phyloP scores from a whole-genome alignment of 305 asterid species.

The Solanum aculeatissimum region DNA sequence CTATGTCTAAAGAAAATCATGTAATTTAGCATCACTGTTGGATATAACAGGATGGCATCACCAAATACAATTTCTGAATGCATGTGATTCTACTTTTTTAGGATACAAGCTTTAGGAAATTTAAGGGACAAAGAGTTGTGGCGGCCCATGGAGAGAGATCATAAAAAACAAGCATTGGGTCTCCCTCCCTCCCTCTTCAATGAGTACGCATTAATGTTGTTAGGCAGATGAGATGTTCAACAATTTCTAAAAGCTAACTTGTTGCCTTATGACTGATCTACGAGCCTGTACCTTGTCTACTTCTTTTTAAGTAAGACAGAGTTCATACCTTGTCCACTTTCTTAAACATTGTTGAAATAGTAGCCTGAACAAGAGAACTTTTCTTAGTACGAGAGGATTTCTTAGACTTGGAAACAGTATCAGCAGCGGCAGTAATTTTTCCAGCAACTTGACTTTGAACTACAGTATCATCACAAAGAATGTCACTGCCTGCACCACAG shows the following conservation, averaged over 20 bases:
- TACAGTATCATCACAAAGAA: conserved; percentile 22
- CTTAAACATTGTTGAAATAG: conserved; percentile 64
- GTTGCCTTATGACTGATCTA: conserved; percentile 3
- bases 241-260: neutral
- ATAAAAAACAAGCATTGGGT: neutral
- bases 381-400: conserved; percentile 22
- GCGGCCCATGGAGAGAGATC: neutral
- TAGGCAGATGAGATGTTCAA: neutral
- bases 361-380: conserved; percentile 59
- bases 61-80: neutral
- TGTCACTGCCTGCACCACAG: conserved; percentile 22
- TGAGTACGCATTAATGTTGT: neutral
- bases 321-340: conserved; percentile 61
- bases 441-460: conserved; percentile 22
- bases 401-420: conserved; percentile 20
- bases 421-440: conserved; percentile 20
- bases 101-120: neutral
- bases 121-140: neutral
- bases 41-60: neutral
- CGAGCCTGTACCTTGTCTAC: conserved; percentile 47
- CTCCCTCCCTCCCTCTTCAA: neutral
- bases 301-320: conserved; percentile 13
- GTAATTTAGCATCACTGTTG: neutral
- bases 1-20: neutral
- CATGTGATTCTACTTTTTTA: neutral